Evolutionary conservation across 805 yeast species (phyloP).

Genomic region (Candida succiphila): DNA sequence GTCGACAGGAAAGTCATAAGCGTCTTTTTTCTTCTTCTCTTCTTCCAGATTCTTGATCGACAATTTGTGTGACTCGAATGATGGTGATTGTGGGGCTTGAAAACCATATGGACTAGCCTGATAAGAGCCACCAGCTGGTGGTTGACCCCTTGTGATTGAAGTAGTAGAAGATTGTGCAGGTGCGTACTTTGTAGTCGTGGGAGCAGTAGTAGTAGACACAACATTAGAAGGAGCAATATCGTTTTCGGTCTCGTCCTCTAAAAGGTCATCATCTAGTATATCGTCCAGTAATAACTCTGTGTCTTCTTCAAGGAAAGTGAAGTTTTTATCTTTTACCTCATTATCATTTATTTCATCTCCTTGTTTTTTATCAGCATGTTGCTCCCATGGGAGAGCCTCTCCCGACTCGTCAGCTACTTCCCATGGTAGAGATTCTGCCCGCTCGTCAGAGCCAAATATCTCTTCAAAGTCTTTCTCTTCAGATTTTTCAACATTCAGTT

Average conservation of each 20-base stretch:
- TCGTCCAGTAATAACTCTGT: slow-evolving; percentile 29
- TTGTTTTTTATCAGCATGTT: slow-evolving; percentile 14
- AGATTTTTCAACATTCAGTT: neutral
- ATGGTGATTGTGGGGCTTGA: neutral
- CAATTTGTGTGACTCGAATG: neutral
- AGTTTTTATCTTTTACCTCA: slow-evolving; percentile 19
- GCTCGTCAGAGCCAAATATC: neutral
- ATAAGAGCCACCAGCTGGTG: neutral
- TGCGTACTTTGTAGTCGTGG: neutral
- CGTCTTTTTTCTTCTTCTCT: slow-evolving; percentile 59
- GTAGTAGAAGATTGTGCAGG: neutral
- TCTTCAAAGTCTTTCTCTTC: neutral
- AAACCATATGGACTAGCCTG: too few species aligned
- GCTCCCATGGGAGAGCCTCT: slow-evolving; percentile 5
- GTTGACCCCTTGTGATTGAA: slow-evolving; percentile 4
- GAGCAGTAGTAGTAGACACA: neutral
- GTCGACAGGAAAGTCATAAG: slow-evolving; percentile 63
- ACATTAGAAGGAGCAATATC: neutral
- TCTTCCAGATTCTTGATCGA: slow-evolving; percentile 22
- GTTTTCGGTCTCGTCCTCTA: slow-evolving; percentile 14
- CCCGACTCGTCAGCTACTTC: slow-evolving; percentile 5
- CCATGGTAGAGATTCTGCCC: slow-evolving; percentile 1
- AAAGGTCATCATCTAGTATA: slow-evolving; percentile 27
- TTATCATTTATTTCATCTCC: slow-evolving; percentile 7
- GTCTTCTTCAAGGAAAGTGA: slow-evolving; percentile 32